These are phyloP conservation scores for Pelargonium nanum DNA, from an alignment of 345 rosid species.

Conservation along the genomic window DNA sequence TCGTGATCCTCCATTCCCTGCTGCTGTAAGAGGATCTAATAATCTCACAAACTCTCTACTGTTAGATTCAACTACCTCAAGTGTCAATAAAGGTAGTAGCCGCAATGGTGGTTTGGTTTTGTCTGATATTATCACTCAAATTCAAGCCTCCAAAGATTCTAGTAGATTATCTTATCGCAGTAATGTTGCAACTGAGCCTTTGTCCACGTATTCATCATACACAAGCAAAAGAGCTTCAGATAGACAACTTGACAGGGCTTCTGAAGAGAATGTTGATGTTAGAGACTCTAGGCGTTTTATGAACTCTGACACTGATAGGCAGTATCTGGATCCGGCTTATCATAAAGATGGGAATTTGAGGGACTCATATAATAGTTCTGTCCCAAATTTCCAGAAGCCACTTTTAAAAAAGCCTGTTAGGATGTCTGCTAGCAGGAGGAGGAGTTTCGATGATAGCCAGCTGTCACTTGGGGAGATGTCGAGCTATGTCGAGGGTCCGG, in stretches of 20 bases:
- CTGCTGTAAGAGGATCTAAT: slow-evolving; percentile 62
- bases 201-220: slow-evolving; percentile 53
- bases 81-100: slow-evolving; percentile 41
- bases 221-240: slow-evolving; percentile 57
- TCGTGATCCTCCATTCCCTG: slow-evolving; percentile 86
- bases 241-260: too few species aligned
- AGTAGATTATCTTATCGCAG: slow-evolving; percentile 51
- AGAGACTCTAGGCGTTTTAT: slow-evolving; percentile 60
- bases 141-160: slow-evolving; percentile 93
- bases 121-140: slow-evolving; percentile 80
- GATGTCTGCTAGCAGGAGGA: slow-evolving; percentile 63
- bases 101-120: slow-evolving; percentile 79
- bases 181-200: slow-evolving; percentile 45
- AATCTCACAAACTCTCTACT: slow-evolving; percentile 36
- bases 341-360: slow-evolving; percentile 47
- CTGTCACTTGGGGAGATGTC: slow-evolving; percentile 70
- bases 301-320: slow-evolving; percentile 57
- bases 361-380: slow-evolving; percentile 62
- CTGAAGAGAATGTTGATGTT: slow-evolving; percentile 43
- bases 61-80: slow-evolving; percentile 44
- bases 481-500: slow-evolving; percentile 68
- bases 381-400: slow-evolving; percentile 97
- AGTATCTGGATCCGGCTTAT: slow-evolving; percentile 48
- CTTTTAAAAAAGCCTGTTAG: slow-evolving; percentile 80
- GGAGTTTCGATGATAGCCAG: slow-evolving; percentile 92